Conservation (phyloP, 768 basidiomycete genomes). For the Lactarius akahatsu region DNA sequence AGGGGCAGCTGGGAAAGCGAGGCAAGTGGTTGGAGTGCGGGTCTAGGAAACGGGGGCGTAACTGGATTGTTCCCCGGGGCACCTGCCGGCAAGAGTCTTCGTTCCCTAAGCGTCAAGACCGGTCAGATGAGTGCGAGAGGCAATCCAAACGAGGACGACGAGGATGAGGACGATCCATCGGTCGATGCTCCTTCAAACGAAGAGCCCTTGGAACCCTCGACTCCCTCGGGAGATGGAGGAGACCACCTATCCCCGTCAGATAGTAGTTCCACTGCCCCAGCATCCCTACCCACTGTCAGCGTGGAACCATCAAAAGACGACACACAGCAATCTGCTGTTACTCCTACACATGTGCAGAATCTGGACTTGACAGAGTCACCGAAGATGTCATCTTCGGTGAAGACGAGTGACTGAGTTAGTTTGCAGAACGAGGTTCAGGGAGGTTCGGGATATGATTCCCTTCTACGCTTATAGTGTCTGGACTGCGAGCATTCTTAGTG, state of each 20-base stretch:
- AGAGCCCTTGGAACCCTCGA: not conserved
- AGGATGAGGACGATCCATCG: not conserved
- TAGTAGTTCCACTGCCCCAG: constrained; percentile 8
- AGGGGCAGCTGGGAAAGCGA: constrained; percentile 92
- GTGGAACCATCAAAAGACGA: not conserved
- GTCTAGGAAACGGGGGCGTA: constrained; percentile 50
- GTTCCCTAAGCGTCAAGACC: constrained; percentile 27
- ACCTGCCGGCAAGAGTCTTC: constrained; percentile 16
- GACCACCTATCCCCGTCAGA: not conserved
- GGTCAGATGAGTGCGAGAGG: constrained; percentile 41
- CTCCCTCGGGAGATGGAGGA: constrained; percentile 8
- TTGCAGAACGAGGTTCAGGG: not conserved
- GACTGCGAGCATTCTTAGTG: constrained; percentile 17
- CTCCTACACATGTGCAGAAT: constrained; percentile 8
- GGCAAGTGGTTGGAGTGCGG: constrained; percentile 84
- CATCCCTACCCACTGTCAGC: constrained; percentile 1
- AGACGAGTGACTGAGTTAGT: not conserved
- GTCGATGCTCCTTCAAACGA: constrained; percentile 15
- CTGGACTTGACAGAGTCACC: not conserved
- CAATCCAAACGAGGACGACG: constrained; percentile 40
- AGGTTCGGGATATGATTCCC: not conserved
- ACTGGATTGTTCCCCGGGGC: constrained; percentile 32
- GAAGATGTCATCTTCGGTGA: constrained; percentile 2
- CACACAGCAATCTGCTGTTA: not conserved
- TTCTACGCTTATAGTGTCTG: constrained; percentile 11